phyloP scores from a whole-genome alignment of 805 yeast genomes.

The Ogataea populi-albae region DNA sequence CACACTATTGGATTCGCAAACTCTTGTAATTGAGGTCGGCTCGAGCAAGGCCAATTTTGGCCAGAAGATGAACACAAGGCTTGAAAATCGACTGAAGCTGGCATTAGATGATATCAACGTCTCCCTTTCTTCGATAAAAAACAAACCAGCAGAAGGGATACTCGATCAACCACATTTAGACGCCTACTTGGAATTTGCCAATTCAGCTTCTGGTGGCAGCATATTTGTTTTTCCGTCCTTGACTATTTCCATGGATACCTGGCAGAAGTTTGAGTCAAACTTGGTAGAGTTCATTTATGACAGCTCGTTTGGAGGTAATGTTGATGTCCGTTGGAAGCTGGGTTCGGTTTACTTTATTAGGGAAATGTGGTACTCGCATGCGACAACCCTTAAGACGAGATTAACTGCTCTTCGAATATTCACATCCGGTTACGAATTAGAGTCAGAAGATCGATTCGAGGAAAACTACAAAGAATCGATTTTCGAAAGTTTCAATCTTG shows the following conservation, averaged over 20 bases:
- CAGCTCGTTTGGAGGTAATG: conserved; percentile 82
- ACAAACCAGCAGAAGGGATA: conserved; percentile 47
- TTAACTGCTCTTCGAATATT: conserved; percentile 37
- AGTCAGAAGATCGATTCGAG: conserved; percentile 31
- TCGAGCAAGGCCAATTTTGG: conserved; percentile 51
- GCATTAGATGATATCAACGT: conserved; percentile 61
- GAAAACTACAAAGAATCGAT: conserved; percentile 34
- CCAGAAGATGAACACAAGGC: conserved; percentile 42
- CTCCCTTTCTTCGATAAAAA: conserved; percentile 60
- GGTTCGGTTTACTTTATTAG: conserved; percentile 88
- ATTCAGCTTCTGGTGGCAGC: conserved; percentile 69
- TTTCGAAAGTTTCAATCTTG: conserved; percentile 34
- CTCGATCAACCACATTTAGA: conserved; percentile 42
- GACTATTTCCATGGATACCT: conserved; percentile 69
- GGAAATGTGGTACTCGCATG: conserved; percentile 90
- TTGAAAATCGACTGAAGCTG: conserved; percentile 58
- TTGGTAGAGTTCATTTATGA: conserved; percentile 64
- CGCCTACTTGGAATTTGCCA: conserved; percentile 54
- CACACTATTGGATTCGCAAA: conserved; percentile 73
- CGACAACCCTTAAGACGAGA: conserved; percentile 66
- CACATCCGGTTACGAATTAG: conserved; percentile 28
- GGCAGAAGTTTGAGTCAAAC: conserved; percentile 52
- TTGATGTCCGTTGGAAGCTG: conserved; percentile 89
- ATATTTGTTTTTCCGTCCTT: conserved; percentile 80
- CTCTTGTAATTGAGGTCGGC: conserved; percentile 59